phyloP scores from a whole-genome alignment of 2,329 filamentous ascomycete species.

The Aspergillus fructus region DNA sequence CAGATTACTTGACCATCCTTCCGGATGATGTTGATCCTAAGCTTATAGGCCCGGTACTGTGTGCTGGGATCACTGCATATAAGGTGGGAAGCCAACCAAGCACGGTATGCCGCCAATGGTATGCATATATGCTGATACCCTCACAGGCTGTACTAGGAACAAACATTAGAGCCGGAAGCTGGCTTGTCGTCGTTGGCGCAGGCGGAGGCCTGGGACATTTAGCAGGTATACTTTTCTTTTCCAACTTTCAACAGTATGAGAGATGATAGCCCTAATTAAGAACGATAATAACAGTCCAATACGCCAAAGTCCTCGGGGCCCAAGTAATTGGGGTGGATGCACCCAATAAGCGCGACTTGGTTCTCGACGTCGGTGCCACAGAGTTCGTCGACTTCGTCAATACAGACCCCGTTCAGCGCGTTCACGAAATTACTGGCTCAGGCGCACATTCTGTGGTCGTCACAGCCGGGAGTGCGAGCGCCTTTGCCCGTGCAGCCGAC shows the following conservation, averaged over 20 bases:
- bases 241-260: too few relatives aligned
- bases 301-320: constrained; percentile 43
- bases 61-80: constrained; percentile 47
- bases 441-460: constrained; percentile 46
- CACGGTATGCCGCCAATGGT: neutral
- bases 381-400: constrained; percentile 44
- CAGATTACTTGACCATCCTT: constrained; percentile 44
- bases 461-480: constrained; percentile 42
- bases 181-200: constrained; percentile 48
- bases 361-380: constrained; percentile 40
- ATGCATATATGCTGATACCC: neutral
- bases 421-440: constrained; percentile 38
- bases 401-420: constrained; percentile 33
- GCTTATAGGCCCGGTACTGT: constrained; percentile 44
- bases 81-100: constrained; percentile 30
- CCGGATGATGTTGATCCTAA: constrained; percentile 44
- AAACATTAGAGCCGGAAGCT: constrained; percentile 40
- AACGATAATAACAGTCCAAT: constrained; percentile 38
- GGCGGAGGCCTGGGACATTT: constrained; percentile 49
- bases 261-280: neutral
- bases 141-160: constrained; percentile 43
- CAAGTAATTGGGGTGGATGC: constrained; percentile 45
- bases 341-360: constrained; percentile 40
- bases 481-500: constrained; percentile 44
- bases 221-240: constrained; percentile 32